Base-by-base conservation (phyloP, 257 asterid species). In the Salvia splendens region DNA sequence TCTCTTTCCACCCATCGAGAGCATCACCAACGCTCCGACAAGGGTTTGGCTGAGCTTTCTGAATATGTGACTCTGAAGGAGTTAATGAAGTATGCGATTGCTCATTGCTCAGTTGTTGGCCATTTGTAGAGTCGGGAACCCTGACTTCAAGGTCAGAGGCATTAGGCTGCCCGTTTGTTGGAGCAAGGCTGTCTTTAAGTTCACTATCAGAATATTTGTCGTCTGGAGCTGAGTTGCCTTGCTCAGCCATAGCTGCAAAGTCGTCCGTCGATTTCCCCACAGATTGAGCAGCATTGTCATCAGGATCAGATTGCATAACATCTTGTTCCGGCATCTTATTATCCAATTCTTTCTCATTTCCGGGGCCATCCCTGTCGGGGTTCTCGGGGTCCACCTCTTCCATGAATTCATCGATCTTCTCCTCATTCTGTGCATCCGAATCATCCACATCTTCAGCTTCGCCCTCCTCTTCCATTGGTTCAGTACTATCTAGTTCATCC, bases 1-100 rank as follows among this genome's bases (percentile, higher is more conserved):
- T 83, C 79, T 94, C 95, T 85, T 94, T 94, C 99, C 99, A 94
- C 51, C 89, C 95, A 28, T 91, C 97, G 45, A 94, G 85, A 12
- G 99, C 99, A 72, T 88, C 87, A 24, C 99, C 99, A 30, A 94
- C 74, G 73, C 81, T 91, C 41, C 99, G 96, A 64, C 78, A 86
- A 40, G 97, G 99, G 75, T 94, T 91, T 2, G 94, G 91, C 75
- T 83, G 83, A 57, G 70, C 47, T 75, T 84, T 88, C 84, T 78
- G 85, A 47, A 50, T 45, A 59, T 64, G 82, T 24, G 89, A 70
- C 67, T 88, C 88, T 11, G 72, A 58, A 53, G 72, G 80, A 53
- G 87, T 84, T 35, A 68, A 49, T 15, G 83, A 81, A 43, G 81
- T 17, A 49, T 62, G 75, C 36, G 78, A 73, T 66, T 70, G 85